Base-by-base conservation (phyloP, 129 eudicot species). In the Escallonia herrerae region DNA sequence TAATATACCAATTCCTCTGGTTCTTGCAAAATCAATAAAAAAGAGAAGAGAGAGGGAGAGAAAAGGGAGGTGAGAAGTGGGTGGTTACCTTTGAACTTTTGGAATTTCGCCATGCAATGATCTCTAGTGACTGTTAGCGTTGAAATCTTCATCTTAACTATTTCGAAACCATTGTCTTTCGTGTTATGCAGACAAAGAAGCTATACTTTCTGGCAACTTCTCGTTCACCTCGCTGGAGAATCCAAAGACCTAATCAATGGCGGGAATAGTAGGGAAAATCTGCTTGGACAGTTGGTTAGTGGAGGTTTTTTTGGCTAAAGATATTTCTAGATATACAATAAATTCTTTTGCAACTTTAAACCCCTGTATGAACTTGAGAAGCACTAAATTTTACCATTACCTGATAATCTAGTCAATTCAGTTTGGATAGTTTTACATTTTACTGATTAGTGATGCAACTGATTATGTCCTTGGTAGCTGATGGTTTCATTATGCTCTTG, bases 131-230 rank as follows among this genome's bases (percentile, higher is more conserved):
- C 37, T n/a, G 58, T 8, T 4, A 15, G 15, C 3, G 58, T 54
- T 14, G 56, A 15, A 51, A 13, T 2, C 12, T 51, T 51, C 15
- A 51, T 9, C 11, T 15, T 58, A 58, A 7, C 43, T 7, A 5
- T 58, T 58, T 12, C 44, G 9, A 11, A 13, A 53, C 10, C 8
- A 5, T n/a, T 71, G 38, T 40, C 15, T 44, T 47, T 56, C 66
- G 70, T 40, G 66, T 44, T 69, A 48, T 66, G 84, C 85, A 91
- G 97, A 91, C 69, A 87, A 85, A 76, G 96, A 87, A 80, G 88
- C 97, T 64, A 80, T 87, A 65, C 77, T 87, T 49, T 82, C 97
- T 7, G 97, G 96, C 46, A 91, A 91, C 84, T 91, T 91, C 77
- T 63, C 78, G 86, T 91, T 91, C 78, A 84, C 96, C 7, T 44